Evolutionary conservation across 495 filamentous ascomycete species (phyloP).

Genomic region (Penicillium flavigenum): DNA sequence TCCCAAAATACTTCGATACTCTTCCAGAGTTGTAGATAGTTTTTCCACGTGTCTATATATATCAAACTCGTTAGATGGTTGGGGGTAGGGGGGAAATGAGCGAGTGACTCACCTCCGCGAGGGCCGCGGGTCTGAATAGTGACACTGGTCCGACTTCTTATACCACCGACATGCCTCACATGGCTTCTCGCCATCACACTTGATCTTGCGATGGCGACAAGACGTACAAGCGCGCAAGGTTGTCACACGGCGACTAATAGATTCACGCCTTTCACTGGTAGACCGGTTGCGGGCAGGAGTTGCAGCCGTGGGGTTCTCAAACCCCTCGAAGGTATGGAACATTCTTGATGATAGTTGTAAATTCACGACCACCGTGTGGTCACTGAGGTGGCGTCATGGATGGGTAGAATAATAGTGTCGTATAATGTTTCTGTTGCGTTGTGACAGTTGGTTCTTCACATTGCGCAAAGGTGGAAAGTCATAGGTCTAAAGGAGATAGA

Average conservation of each 20-base stretch:
- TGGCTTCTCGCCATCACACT: slow-evolving; percentile 48
- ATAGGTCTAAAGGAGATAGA: not conserved
- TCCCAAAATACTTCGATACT: slow-evolving; percentile 39
- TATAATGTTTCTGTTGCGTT: slow-evolving; percentile 5
- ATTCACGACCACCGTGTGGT: slow-evolving; percentile 8
- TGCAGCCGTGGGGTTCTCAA: slow-evolving; percentile 35
- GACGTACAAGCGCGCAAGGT: slow-evolving; percentile 47
- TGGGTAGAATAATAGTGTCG: not conserved
- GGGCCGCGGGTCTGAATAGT: slow-evolving; percentile 44
- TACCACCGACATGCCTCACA: slow-evolving; percentile 51
- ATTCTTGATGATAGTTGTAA: slow-evolving; percentile 22
- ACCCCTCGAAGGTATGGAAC: slow-evolving; percentile 48
- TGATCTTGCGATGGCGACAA: slow-evolving; percentile 50
- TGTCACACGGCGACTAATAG: slow-evolving; percentile 39
- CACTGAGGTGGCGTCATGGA: slow-evolving; percentile 10
- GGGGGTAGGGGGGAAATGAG: not conserved
- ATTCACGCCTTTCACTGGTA: slow-evolving; percentile 36
- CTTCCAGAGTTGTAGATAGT: slow-evolving; percentile 40
- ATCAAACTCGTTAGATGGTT: not conserved
- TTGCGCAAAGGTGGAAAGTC: slow-evolving; percentile 3
- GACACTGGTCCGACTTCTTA: slow-evolving; percentile 45
- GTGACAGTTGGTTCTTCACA: slow-evolving; percentile 1
- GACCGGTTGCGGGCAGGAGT: slow-evolving; percentile 30
- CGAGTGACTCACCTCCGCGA: slow-evolving; percentile 35
- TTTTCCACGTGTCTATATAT: slow-evolving; percentile 43